Base-by-base conservation (phyloP, 2,329 filamentous ascomycete genomes). In the Arthrocladium fulminans region DNA sequence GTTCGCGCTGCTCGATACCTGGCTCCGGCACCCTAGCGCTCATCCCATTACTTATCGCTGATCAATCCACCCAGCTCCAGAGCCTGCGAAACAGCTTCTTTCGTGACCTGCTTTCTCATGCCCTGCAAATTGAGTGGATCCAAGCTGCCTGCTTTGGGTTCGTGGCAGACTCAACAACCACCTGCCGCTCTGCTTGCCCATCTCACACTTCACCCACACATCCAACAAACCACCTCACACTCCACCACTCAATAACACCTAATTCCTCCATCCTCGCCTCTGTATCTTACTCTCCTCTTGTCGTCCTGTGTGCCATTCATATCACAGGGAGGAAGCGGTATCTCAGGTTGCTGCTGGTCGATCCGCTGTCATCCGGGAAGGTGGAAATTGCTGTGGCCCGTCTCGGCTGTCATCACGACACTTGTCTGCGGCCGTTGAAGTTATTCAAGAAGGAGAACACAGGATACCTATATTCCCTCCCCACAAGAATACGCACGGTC, bases 231-330 rank as follows among this genome's bases (percentile, higher is more conserved):
- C 5, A 7, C 27, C 15, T 19, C 15, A 22, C 42, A 19, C 22
- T 42, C 29, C 29, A 35, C 25, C 42, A 8, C 27, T 23, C 10
- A 8, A 45, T 22, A 30, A 23, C 24, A 9, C 24, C 23, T 17
- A 10, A 4, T 34, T 20, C 29, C 12, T 45, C 22, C 23, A 44
- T 34, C 27, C 30, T 34, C 42, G 9, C 29, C 29, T 35, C 29
- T 20, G 20, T 45, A 15, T 22, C 25, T 23, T 37, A 8, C 13
- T 37, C 29, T 4, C 17, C 22, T 35, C 42, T 24, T 23, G 15
- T 45, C 30, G 27, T 45, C n/a, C 19, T 35, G 42, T 45, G 27
- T 35, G 42, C 42, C 42, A 35, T 45, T 12, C n/a, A 35, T 34
- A 45, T 35, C 22, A 37, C 42, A 22, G 29, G 29, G 29, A 34